A percentile compares a stretch with the other conserved stretches of the same genome.
phyloP scores from a whole-genome alignment of 2,329 filamentous ascomycete species.

The Cercospora nicotianae region DNA sequence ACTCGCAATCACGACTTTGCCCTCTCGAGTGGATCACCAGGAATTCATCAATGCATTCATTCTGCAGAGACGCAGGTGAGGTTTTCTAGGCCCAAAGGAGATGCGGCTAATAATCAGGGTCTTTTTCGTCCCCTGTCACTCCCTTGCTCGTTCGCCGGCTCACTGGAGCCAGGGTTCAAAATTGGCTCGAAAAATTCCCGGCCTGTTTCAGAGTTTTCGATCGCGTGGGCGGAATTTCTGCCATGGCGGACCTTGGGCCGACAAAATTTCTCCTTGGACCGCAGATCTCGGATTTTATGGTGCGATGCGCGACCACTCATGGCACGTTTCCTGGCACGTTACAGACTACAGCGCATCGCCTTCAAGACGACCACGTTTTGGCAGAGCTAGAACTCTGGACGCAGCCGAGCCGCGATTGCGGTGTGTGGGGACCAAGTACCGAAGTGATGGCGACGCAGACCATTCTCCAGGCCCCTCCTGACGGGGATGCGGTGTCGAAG shows the following conservation, averaged over 20 bases:
- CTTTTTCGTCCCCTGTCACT: neutral
- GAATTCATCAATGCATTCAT: neutral
- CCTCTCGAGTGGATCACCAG: neutral
- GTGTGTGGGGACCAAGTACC: neutral
- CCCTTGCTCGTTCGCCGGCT: neutral
- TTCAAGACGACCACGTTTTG: neutral
- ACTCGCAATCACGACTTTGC: neutral
- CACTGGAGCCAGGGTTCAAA: neutral
- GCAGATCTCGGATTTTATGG: neutral
- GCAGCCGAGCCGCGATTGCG: neutral
- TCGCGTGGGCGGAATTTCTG: neutral
- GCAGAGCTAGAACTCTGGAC: neutral
- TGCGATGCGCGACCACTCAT: neutral
- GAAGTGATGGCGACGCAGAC: neutral
- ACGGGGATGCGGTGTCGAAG: neutral
- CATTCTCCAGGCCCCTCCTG: neutral
- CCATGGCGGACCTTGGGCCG: neutral
- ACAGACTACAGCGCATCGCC: neutral
- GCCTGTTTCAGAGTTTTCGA: neutral
- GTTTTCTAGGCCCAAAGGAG: neutral
- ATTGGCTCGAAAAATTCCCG: neutral
- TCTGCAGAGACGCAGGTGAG: conserved; percentile 1
- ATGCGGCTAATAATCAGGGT: neutral
- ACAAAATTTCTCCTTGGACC: neutral
- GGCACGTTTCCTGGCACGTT: neutral